Base-by-base conservation (phyloP, 208 protist species). In the Trypanosoma brucei region DNA sequence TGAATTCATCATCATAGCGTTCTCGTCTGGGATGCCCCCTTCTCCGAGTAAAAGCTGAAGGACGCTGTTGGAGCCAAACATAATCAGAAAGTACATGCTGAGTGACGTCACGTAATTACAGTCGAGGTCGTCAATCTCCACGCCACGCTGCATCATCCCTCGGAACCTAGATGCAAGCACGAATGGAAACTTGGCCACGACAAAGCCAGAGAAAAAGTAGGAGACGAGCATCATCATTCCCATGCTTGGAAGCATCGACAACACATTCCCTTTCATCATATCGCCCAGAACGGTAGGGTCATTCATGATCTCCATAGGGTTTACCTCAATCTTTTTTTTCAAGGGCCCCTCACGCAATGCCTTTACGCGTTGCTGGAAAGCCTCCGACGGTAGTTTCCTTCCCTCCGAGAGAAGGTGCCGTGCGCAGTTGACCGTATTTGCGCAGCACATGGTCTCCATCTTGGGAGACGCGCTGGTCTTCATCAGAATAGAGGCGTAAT, bases 141-240 rank as follows among this genome's bases (percentile, higher is more conserved):
- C 84, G 3, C 96, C 96, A 34, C 95, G 77, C 73, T 99, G 97
- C 69, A 98, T 88, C 91, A 99, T 98, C 22, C 81, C 85, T 40
- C 81, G 76, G 71, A 98, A 97, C 48, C 92, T 76, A n/a, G 81
- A 68, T 6, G 96, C 97, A 0, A 99, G 74, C 33, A 84, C 82
- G 63, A 99, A 99, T 33, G 97, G 97, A 37, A 98, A 94, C 79
- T 97, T 97, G 44, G 93, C 94, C 38, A 97, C 93, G 14, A 98
- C 92, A 72, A 98, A 98, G 22, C 95, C 94, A 36, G 91, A 96
- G 70, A 98, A 98, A 65, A 98, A 98, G 72, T 96, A 94, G 11
- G 92, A 97, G 31, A 98, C 84, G 57, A 96, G 96, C 74, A 90
- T 89, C 92, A 98, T 98, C 81, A 98, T 94, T 44, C 93, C 86